Conservation (phyloP, 805 yeast genomes). For the Hanseniaspora lachancei region DNA sequence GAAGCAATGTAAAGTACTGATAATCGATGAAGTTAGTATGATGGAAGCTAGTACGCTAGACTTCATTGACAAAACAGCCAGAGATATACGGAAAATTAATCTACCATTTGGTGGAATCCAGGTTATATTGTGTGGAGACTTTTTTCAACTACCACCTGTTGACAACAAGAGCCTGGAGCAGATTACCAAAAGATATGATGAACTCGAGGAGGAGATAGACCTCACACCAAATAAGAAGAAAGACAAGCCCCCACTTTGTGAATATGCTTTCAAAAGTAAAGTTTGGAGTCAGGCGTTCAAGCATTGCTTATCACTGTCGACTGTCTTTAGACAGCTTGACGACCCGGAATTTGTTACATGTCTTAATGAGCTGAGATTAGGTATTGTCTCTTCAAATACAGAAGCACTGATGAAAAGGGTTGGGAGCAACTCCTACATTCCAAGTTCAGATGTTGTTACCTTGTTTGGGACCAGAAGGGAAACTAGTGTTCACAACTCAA, state of each 20-base stretch:
- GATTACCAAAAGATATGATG: slow-evolving; percentile 14
- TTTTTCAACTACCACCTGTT: slow-evolving; percentile 83
- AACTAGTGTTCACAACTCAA: slow-evolving; percentile 52
- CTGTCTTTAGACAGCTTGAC: slow-evolving; percentile 66
- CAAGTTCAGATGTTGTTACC: not conserved
- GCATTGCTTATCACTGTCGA: slow-evolving; percentile 44
- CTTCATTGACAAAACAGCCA: slow-evolving; percentile 60
- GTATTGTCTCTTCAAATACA: slow-evolving; percentile 32
- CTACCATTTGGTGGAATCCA: slow-evolving; percentile 92
- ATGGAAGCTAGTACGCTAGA: slow-evolving; percentile 67
- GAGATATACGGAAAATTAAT: slow-evolving; percentile 33
- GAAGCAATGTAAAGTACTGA: slow-evolving; percentile 54
- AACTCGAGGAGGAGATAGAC: slow-evolving; percentile 16
- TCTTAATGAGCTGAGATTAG: slow-evolving; percentile 64
- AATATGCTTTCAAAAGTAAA: slow-evolving; percentile 52
- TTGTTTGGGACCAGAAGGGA: slow-evolving; percentile 48
- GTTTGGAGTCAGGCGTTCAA: slow-evolving; percentile 51
- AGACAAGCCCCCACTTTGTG: slow-evolving; percentile 18
- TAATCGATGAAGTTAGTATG: slow-evolving; percentile 93
- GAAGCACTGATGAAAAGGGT: slow-evolving; percentile 34
- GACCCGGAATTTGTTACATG: slow-evolving; percentile 56
- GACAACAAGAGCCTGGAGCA: slow-evolving; percentile 26
- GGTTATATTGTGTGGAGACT: slow-evolving; percentile 82
- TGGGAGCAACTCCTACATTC: slow-evolving; percentile 35
- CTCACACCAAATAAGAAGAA: slow-evolving; percentile 16